These are phyloP conservation scores for Omphalea diandra DNA, from an alignment of 441 rosid species.

Conservation along the genomic window DNA sequence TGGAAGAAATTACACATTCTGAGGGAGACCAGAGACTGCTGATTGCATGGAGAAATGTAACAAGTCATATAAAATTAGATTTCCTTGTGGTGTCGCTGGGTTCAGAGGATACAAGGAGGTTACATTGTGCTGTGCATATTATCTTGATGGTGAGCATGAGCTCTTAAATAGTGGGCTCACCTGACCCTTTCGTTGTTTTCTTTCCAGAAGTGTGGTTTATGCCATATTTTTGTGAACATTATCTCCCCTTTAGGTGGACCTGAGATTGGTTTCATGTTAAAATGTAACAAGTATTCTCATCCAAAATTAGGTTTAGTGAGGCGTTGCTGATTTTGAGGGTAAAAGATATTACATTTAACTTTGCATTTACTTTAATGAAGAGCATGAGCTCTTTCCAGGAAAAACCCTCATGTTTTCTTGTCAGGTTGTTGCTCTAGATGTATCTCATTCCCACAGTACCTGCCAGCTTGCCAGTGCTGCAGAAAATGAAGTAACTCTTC, in stretches of 20 bases:
- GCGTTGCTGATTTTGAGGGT: background rate
- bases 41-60: background rate
- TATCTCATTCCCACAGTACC: constrained; percentile 33
- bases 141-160: background rate
- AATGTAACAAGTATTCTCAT: background rate
- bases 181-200: background rate
- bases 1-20: background rate
- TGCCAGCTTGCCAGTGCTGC: constrained; percentile 59
- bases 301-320: background rate
- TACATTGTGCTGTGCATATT: no score
- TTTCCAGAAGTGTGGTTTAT: background rate
- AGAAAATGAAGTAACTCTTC: constrained; percentile 44
- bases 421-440: constrained; percentile 59
- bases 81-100: background rate
- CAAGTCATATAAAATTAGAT: background rate
- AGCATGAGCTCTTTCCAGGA: constrained; percentile 7
- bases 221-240: background rate
- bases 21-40: background rate
- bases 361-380: background rate
- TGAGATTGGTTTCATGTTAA: background rate
- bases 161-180: background rate
- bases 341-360: background rate
- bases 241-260: background rate
- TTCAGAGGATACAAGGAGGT: no score
- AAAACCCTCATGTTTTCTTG: constrained; percentile 7